phyloP scores from a whole-genome alignment of 306 rosid genomes.

The Prunus campanulata region DNA sequence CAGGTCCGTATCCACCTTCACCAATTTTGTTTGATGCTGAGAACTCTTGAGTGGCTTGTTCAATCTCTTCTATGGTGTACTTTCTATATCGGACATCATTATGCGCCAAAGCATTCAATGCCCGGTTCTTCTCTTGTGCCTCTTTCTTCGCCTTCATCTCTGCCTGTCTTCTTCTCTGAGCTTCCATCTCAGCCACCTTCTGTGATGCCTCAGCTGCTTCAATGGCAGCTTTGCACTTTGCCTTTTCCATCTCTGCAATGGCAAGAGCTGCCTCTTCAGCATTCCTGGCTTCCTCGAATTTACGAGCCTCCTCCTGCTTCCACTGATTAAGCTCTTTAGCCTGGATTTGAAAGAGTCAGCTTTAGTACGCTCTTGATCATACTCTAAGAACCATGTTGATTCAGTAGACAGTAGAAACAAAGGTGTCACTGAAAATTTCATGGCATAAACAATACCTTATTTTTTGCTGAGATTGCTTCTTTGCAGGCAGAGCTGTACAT shows the following conservation, averaged over 20 bases:
- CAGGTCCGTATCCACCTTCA: slow-evolving; percentile 99
- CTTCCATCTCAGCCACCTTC: slow-evolving; percentile 79
- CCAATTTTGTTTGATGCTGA: slow-evolving; percentile 57
- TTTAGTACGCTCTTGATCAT: not conserved
- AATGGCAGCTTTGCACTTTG: slow-evolving; percentile 76
- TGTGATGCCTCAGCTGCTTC: slow-evolving; percentile 79
- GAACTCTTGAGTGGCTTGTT: slow-evolving; percentile 64
- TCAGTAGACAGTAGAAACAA: too few relatives aligned
- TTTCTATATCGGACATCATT: slow-evolving; percentile 65
- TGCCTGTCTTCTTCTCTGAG: slow-evolving; percentile 60
- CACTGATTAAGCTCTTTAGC: slow-evolving; percentile 75
- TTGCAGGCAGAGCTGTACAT: slow-evolving; percentile 97
- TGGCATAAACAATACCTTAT: slow-evolving; percentile 48
- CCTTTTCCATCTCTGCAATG: slow-evolving; percentile 84
- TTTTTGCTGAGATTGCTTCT: slow-evolving; percentile 96
- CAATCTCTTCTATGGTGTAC: slow-evolving; percentile 79
- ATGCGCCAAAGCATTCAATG: slow-evolving; percentile 44
- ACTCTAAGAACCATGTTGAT: too few relatives aligned
- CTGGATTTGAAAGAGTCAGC: slow-evolving; percentile 35
- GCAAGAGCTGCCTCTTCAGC: slow-evolving; percentile 90
- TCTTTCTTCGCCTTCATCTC: slow-evolving; percentile 74
- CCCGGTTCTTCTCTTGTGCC: slow-evolving; percentile 71
- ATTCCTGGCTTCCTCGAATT: slow-evolving; percentile 57
- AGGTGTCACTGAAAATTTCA: not conserved
- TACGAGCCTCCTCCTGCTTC: slow-evolving; percentile 67